These are phyloP conservation scores for Geotrichum siamense DNA, from an alignment of 1,139 yeast species.

Conservation along the genomic window DNA sequence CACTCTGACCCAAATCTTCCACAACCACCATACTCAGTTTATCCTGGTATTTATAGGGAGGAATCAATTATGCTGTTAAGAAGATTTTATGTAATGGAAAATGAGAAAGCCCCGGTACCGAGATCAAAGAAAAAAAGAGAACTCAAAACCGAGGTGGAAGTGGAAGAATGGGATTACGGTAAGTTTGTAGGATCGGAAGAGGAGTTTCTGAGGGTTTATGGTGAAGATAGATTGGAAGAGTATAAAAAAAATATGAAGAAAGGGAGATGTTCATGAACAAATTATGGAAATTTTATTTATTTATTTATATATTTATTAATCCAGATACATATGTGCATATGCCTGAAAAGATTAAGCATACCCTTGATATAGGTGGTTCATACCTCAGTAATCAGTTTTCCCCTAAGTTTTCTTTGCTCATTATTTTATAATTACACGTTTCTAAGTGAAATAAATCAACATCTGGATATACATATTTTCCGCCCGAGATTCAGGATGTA, in stretches of 20 bases:
- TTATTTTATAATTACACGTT: too few relatives aligned
- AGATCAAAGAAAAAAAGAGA: slow-evolving; percentile 66
- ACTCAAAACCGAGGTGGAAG: slow-evolving; percentile 63
- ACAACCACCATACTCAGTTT: slow-evolving; percentile 45
- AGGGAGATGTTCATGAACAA: too few relatives aligned
- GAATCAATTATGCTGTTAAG: slow-evolving; percentile 80
- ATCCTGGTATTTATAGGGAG: slow-evolving; percentile 71
- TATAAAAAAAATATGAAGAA: slow-evolving; percentile 4
- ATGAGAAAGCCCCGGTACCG: slow-evolving; percentile 77
- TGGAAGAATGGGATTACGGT: slow-evolving; percentile 39
- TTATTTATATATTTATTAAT: too few relatives aligned
- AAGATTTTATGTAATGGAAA: slow-evolving; percentile 77
- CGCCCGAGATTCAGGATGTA: too few relatives aligned
- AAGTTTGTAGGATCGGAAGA: slow-evolving; percentile 40
- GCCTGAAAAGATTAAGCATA: too few relatives aligned
- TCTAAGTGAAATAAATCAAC: too few relatives aligned
- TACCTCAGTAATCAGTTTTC: too few relatives aligned
- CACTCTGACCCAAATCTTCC: slow-evolving; percentile 40
- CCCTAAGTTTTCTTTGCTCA: too few relatives aligned
- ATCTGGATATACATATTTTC: too few relatives aligned
- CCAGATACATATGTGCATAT: too few relatives aligned
- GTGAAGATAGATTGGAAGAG: slow-evolving; percentile 36
- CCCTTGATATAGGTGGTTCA: too few relatives aligned
- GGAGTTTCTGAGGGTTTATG: slow-evolving; percentile 47
- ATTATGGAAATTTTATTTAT: too few relatives aligned